Evolutionary conservation across 495 filamentous ascomycete genomes (phyloP).

Genomic region (Arthonia radiata): DNA sequence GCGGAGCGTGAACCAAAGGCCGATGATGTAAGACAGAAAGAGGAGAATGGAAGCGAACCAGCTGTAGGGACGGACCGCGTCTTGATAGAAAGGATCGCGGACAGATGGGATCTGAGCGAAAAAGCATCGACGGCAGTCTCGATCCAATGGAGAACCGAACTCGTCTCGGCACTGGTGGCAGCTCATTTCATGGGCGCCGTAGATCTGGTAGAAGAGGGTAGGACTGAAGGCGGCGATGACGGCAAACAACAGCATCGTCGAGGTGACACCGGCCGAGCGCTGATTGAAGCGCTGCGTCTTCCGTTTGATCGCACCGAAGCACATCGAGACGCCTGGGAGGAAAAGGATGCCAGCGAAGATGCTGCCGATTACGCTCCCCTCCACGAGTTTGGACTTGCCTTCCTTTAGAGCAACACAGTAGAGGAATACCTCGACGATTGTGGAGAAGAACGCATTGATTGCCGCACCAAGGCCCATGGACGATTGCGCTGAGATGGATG

Average conservation of each 20-base stretch:
- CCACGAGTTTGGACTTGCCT: constrained; percentile 78
- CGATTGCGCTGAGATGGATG: constrained; percentile 95
- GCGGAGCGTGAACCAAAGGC: constrained; percentile 83
- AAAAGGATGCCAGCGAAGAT: constrained; percentile 95
- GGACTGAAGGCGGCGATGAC: constrained; percentile 93
- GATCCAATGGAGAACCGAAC: constrained; percentile 15
- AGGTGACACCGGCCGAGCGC: constrained; percentile 87
- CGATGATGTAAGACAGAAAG: constrained; percentile 83
- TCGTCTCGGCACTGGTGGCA: constrained; percentile 49
- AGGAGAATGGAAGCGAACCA: constrained; percentile 64
- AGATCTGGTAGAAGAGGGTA: constrained; percentile 97
- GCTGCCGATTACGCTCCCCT: constrained; percentile 90
- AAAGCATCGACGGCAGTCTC: constrained; percentile 78
- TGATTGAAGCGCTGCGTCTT: constrained; percentile 99
- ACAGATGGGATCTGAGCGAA: constrained; percentile 76
- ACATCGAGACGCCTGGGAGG: constrained; percentile 93
- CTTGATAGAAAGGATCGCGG: constrained; percentile 62
- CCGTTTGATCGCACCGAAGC: constrained; percentile 88
- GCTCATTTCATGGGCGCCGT: constrained; percentile 85
- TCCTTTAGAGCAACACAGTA: constrained; percentile 88
- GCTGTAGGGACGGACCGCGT: constrained; percentile 81
- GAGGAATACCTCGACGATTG: constrained; percentile 90
- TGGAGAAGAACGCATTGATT: constrained; percentile 98
- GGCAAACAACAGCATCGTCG: constrained; percentile 93
- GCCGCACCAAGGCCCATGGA: constrained; percentile 99